Percentiles rank a stretch among this genome's conserved stretches.
Conservation (phyloP, 352 stramenopile species). For the Pythium apleroticum region DNA sequence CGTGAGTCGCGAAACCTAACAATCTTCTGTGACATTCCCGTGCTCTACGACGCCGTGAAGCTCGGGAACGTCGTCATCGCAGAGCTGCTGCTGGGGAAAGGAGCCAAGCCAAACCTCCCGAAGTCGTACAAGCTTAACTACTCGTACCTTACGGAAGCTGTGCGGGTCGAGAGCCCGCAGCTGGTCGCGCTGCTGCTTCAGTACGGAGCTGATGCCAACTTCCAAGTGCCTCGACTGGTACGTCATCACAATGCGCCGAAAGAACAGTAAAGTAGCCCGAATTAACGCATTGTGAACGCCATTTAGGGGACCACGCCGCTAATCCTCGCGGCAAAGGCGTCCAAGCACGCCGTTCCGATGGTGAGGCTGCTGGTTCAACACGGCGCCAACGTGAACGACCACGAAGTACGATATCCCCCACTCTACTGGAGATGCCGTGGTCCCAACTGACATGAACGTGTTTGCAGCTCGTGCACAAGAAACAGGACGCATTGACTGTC, state of each 20-base stretch:
- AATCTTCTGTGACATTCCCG: background rate
- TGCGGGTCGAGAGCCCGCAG: background rate
- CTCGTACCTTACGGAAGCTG: background rate
- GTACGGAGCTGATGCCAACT: background rate
- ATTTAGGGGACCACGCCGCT: background rate
- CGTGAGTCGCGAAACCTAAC: background rate
- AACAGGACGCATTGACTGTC: background rate
- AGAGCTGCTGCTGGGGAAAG: background rate
- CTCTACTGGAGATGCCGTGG: too few species aligned
- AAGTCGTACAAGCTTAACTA: slow-evolving; percentile 1
- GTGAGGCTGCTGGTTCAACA: background rate
- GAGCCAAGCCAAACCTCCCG: background rate
- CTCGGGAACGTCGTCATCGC: background rate
- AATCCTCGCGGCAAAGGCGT: background rate
- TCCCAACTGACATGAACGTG: too few species aligned
- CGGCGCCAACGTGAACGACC: background rate
- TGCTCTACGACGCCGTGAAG: background rate
- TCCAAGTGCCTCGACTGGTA: background rate
- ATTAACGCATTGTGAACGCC: too few species aligned
- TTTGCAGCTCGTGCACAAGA: background rate
- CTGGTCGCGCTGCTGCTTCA: background rate
- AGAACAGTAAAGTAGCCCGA: too few species aligned
- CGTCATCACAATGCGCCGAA: too few species aligned
- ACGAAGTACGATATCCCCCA: background rate
- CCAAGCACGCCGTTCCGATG: background rate